Evolutionary conservation across 805 yeast genomes (phyloP).

Genomic region (Candida boleticola): DNA sequence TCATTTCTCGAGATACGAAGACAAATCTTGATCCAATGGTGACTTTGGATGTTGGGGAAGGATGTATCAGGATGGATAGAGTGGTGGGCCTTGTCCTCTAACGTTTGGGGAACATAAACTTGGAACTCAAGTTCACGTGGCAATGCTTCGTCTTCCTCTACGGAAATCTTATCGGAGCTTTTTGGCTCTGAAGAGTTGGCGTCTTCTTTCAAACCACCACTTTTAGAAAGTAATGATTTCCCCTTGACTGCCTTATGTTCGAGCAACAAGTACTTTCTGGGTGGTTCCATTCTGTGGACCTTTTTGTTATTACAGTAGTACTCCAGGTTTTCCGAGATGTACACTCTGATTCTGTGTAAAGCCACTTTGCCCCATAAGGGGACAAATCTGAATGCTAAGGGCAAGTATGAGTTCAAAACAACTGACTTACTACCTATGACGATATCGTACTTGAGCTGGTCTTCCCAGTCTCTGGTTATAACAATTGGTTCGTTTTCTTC

Average conservation of each 20-base stretch:
- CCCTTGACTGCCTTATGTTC: slow-evolving; percentile 71
- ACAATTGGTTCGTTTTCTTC: slow-evolving; percentile 94
- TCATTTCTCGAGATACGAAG: slow-evolving; percentile 72
- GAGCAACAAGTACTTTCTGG: slow-evolving; percentile 71
- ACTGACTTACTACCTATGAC: slow-evolving; percentile 87
- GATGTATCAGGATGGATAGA: slow-evolving; percentile 82
- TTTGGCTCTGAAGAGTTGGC: slow-evolving; percentile 22
- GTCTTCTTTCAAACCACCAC: slow-evolving; percentile 22
- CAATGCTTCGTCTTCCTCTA: slow-evolving; percentile 52
- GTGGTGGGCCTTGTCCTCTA: slow-evolving; percentile 50
- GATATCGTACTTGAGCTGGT: slow-evolving; percentile 84
- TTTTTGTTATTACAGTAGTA: slow-evolving; percentile 83
- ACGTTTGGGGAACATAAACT: slow-evolving; percentile 73
- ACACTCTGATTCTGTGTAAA: slow-evolving; percentile 81
- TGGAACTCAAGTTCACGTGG: slow-evolving; percentile 84
- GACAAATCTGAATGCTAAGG: slow-evolving; percentile 77
- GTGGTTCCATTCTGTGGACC: slow-evolving; percentile 91
- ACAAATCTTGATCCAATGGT: slow-evolving; percentile 94
- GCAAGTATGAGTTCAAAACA: slow-evolving; percentile 78
- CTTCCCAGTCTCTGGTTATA: slow-evolving; percentile 91
- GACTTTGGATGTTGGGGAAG: slow-evolving; percentile 74
- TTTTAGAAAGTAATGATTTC: slow-evolving; percentile 45
- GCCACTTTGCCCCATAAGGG: slow-evolving; percentile 83
- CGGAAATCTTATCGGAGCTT: not conserved
- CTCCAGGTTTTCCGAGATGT: slow-evolving; percentile 85